These are phyloP conservation scores for Magnaporthiopsis incrustans DNA, from an alignment of 2,329 filamentous ascomycete genomes.

Conservation along the genomic window DNA sequence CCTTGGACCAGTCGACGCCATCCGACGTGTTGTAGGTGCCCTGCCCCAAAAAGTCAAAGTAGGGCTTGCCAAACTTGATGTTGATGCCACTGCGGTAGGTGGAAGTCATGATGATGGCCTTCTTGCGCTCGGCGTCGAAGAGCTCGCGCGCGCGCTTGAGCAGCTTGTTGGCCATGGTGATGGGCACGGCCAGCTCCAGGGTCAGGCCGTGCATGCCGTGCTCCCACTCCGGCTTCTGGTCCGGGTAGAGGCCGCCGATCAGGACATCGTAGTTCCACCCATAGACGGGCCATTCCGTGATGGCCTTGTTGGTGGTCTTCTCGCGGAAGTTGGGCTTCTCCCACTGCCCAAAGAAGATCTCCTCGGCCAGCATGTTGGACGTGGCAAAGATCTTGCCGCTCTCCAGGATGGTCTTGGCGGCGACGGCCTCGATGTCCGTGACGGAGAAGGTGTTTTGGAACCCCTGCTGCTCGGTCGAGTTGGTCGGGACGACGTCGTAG, in stretches of 20 bases:
- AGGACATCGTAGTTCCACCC: slow-evolving; percentile 47
- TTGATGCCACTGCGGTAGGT: slow-evolving; percentile 45
- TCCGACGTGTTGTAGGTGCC: slow-evolving; percentile 39
- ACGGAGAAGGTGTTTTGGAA: slow-evolving; percentile 46
- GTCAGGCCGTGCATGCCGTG: slow-evolving; percentile 38
- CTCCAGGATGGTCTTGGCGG: slow-evolving; percentile 34
- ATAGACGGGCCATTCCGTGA: slow-evolving; percentile 40
- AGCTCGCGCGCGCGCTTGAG: slow-evolving; percentile 38
- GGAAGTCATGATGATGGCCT: slow-evolving; percentile 37
- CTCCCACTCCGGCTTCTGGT: slow-evolving; percentile 42
- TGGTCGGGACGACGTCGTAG: slow-evolving; percentile 36
- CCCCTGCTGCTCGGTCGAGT: slow-evolving; percentile 33
- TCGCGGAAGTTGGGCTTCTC: slow-evolving; percentile 44
- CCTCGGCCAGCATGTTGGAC: slow-evolving; percentile 41
- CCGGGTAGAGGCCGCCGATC: slow-evolving; percentile 41
- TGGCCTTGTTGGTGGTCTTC: slow-evolving; percentile 35
- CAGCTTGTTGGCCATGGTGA: slow-evolving; percentile 40
- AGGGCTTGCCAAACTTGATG: slow-evolving; percentile 32
- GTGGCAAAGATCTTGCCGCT: slow-evolving; percentile 36
- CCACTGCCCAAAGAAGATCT: slow-evolving; percentile 41
- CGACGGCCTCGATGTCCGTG: slow-evolving; percentile 31
- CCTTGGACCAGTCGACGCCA: slow-evolving; percentile 39
- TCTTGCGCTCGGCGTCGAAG: slow-evolving; percentile 37
- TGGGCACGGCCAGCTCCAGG: slow-evolving; percentile 42
- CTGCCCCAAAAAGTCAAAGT: slow-evolving; percentile 41